These are phyloP conservation scores for Achaetomiella virescens DNA, from an alignment of 495 filamentous ascomycete genomes.

Conservation along the genomic window DNA sequence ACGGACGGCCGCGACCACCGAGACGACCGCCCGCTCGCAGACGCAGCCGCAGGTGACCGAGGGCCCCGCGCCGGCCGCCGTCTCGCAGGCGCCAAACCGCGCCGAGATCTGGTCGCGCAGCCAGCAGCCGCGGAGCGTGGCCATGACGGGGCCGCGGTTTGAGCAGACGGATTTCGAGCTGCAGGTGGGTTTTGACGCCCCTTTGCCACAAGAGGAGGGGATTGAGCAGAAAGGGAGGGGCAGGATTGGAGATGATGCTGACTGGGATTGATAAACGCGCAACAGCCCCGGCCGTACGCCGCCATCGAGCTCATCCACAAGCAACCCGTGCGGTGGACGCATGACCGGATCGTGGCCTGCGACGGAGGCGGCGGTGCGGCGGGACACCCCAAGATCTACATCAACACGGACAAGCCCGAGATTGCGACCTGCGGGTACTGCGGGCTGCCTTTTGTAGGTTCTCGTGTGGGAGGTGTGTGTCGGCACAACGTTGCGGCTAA, in stretches of 20 bases:
- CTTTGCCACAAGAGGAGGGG: background rate
- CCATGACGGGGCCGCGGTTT: slow-evolving; percentile 90
- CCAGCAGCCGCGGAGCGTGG: slow-evolving; percentile 71
- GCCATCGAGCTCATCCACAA: slow-evolving; percentile 95
- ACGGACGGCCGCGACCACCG: slow-evolving; percentile 9
- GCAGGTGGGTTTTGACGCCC: slow-evolving; percentile 59
- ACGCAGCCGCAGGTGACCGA: slow-evolving; percentile 50
- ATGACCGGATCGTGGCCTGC: slow-evolving; percentile 73
- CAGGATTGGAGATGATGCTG: background rate
- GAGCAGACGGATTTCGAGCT: slow-evolving; percentile 90
- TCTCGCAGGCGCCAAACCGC: slow-evolving; percentile 83
- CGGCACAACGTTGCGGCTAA: background rate
- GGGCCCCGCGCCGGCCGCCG: slow-evolving; percentile 40
- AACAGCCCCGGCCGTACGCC: slow-evolving; percentile 74
- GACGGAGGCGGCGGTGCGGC: slow-evolving; percentile 90
- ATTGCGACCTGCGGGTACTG: slow-evolving; percentile 89
- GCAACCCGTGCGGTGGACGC: slow-evolving; percentile 88
- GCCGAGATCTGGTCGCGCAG: slow-evolving; percentile 69
- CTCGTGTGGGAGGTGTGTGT: background rate
- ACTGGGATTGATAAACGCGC: background rate
- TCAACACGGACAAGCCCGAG: slow-evolving; percentile 96
- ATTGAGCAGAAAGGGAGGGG: background rate
- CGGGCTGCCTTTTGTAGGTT: slow-evolving; percentile 86
- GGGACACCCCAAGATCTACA: slow-evolving; percentile 89
- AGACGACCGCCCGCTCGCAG: slow-evolving; percentile 54